These are phyloP conservation scores for Dendrobium catenatum DNA, from an alignment of 106 monocot genomes.

Conservation along the genomic window DNA sequence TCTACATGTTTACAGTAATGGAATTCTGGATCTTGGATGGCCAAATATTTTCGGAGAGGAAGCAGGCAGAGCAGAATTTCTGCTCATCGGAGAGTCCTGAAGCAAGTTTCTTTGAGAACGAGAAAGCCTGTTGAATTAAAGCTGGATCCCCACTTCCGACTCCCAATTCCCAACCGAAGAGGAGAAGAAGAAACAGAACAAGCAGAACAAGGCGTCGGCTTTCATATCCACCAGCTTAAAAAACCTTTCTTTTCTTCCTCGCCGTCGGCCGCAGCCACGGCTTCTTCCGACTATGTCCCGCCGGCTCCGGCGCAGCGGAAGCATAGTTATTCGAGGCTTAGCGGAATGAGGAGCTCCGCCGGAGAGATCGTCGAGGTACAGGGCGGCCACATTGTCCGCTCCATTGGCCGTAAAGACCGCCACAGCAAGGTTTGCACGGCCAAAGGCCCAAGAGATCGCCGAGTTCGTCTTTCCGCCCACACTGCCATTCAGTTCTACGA, in stretches of 20 bases:
- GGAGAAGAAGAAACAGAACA: slow-evolving; percentile 12
- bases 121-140: background rate
- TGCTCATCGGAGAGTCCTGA: background rate
- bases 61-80: no score
- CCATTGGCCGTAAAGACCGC: slow-evolving; percentile 63
- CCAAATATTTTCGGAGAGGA: no score
- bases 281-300: no score
- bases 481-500: slow-evolving; percentile 84
- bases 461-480: slow-evolving; percentile 62
- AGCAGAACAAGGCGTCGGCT: slow-evolving; percentile 3
- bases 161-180: background rate
- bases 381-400: slow-evolving; percentile 65
- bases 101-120: background rate
- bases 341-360: background rate
- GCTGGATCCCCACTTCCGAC: background rate
- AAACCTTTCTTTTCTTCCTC: no score
- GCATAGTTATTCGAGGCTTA: background rate
- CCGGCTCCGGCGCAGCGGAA: background rate
- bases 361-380: slow-evolving; percentile 58
- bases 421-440: slow-evolving; percentile 83
- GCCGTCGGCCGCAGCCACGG: no score
- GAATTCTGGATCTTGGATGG: no score
- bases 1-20: background rate
- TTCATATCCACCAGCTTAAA: slow-evolving; percentile 7
- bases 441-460: slow-evolving; percentile 62